Evolutionary conservation across 208 protist species (phyloP).

Genomic region (Angomonas ambiguus): DNA sequence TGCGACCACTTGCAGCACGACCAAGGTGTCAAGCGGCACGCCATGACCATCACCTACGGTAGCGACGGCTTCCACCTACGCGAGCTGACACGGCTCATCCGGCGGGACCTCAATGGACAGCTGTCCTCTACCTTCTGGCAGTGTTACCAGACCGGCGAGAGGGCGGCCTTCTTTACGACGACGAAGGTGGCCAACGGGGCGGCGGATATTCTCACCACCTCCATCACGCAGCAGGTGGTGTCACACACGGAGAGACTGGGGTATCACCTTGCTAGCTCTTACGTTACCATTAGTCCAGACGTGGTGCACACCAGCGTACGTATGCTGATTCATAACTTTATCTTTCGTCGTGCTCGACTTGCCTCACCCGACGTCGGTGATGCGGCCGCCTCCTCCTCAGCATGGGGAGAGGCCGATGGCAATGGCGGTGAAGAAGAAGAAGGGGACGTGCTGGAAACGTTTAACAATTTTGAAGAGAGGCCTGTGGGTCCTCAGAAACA

Average conservation of each 20-base stretch:
- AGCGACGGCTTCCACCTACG: constrained; percentile 80
- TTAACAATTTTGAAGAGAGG: constrained; percentile 53
- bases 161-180: constrained; percentile 82
- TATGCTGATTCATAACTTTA: constrained; percentile 84
- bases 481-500: constrained; percentile 57
- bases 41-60: constrained; percentile 85
- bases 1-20: constrained; percentile 86
- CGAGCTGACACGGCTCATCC: constrained; percentile 58
- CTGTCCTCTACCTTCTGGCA: constrained; percentile 88
- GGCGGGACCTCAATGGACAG: constrained; percentile 62
- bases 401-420: constrained; percentile 11
- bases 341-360: constrained; percentile 62
- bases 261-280: constrained; percentile 69
- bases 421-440: constrained; percentile 17
- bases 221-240: constrained; percentile 78
- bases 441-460: constrained; percentile 58
- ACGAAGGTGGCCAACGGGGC: constrained; percentile 85
- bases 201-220: constrained; percentile 79
- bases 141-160: constrained; percentile 84
- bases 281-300: constrained; percentile 82
- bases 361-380: constrained; percentile 49
- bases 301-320: constrained; percentile 84
- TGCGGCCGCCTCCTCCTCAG: too few species aligned
- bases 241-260: constrained; percentile 77
- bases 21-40: constrained; percentile 83